Evolutionary conservation across 2,329 filamentous ascomycete species (phyloP).

Genomic region (Uncinocarpus reesii): DNA sequence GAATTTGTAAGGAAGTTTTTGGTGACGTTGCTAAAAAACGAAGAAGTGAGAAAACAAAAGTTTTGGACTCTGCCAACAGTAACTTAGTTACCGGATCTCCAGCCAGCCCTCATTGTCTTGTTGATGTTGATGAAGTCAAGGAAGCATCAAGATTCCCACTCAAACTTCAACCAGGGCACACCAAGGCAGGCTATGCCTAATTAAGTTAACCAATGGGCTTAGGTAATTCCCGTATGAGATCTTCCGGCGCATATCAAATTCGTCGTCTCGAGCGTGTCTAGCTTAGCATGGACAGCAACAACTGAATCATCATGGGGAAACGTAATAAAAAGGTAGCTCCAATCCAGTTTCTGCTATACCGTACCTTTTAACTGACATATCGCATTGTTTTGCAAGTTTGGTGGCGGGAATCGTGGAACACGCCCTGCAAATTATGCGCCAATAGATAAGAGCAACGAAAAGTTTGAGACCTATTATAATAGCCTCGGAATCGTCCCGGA

Average conservation of each 20-base stretch:
- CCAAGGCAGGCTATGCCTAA: neutral
- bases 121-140: neutral
- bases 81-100: too few relatives aligned
- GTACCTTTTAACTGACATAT: neutral
- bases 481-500: conserved; percentile 63
- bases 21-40: conserved; percentile 9
- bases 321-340: conserved; percentile 8
- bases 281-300: neutral
- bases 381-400: conserved; percentile 8
- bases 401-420: conserved; percentile 25
- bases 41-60: conserved; percentile 7
- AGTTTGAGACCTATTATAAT: conserved; percentile 81
- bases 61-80: conserved; percentile 2
- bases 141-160: neutral
- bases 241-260: neutral
- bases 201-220: neutral
- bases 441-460: conserved; percentile 68
- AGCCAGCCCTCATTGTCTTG: conserved; percentile 4
- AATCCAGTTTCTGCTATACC: neutral
- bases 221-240: neutral
- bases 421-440: conserved; percentile 40
- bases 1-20: conserved; percentile 3
- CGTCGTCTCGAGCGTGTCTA: neutral
- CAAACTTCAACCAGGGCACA: neutral
- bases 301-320: neutral